These are phyloP conservation scores for Periconia digitata DNA, from an alignment of 2,329 filamentous ascomycete genomes.

Conservation along the genomic window DNA sequence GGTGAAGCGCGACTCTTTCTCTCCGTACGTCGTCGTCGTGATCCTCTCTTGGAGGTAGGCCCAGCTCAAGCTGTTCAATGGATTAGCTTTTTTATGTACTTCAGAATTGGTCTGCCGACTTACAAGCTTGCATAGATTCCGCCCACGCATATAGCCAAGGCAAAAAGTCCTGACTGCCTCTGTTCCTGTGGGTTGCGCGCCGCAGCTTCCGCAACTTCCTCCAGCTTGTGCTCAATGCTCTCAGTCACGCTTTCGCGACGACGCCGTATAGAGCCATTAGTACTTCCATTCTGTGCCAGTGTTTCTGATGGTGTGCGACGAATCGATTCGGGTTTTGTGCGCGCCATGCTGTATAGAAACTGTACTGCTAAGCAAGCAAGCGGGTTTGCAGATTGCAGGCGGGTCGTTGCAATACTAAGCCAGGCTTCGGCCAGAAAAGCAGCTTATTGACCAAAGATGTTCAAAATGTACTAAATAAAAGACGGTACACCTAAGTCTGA, in stretches of 20 bases:
- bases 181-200: slow-evolving; percentile 37
- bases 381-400: too few relatives aligned
- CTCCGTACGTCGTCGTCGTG: slow-evolving; percentile 85
- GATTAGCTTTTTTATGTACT: background rate
- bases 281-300: slow-evolving; percentile 19
- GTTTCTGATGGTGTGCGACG: slow-evolving; percentile 32
- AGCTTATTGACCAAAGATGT: slow-evolving; percentile 8
- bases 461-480: background rate
- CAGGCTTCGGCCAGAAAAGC: too few relatives aligned
- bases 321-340: slow-evolving; percentile 24
- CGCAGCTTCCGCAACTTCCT: slow-evolving; percentile 31
- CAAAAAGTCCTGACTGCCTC: slow-evolving; percentile 62
- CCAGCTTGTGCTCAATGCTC: slow-evolving; percentile 32
- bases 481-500: background rate
- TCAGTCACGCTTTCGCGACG: slow-evolving; percentile 27
- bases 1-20: slow-evolving; percentile 69
- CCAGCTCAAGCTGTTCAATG: slow-evolving; percentile 74
- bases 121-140: slow-evolving; percentile 98
- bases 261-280: slow-evolving; percentile 25
- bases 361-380: background rate
- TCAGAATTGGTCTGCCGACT: slow-evolving; percentile 15
- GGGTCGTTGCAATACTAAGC: too few relatives aligned
- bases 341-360: slow-evolving; percentile 37
- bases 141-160: slow-evolving; percentile 83
- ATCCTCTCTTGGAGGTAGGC: slow-evolving; percentile 95